phyloP scores from a whole-genome alignment of 306 rosid species.

The Crataegus laevigata region DNA sequence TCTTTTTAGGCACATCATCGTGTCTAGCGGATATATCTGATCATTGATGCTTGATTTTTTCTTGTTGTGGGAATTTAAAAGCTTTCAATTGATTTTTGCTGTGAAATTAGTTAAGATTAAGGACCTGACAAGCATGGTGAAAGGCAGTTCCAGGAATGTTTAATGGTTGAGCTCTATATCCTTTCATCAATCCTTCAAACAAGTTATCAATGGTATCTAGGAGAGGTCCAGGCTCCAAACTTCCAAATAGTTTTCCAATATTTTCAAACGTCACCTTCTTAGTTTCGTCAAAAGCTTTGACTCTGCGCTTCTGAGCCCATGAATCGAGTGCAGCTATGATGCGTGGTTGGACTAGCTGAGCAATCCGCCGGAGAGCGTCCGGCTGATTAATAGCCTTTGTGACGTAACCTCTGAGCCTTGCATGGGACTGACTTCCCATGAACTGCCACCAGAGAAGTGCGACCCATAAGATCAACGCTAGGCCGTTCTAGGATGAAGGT shows the following conservation, averaged over 20 bases:
- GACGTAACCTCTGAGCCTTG: slow-evolving; percentile 8
- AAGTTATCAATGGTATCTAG: slow-evolving; percentile 2
- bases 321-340: slow-evolving; percentile 6
- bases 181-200: slow-evolving; percentile 5
- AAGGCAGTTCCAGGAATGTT: slow-evolving; percentile 32
- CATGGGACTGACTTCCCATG: slow-evolving; percentile 18
- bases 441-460: slow-evolving; percentile 11
- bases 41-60: too few species aligned
- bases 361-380: slow-evolving; percentile 10
- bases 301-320: slow-evolving; percentile 11
- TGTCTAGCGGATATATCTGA: too few species aligned
- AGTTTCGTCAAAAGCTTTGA: slow-evolving; percentile 11
- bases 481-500: slow-evolving; percentile 12
- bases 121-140: slow-evolving; percentile 23
- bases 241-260: slow-evolving; percentile 8
- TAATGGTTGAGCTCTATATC: slow-evolving; percentile 31
- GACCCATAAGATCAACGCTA: slow-evolving; percentile 3
- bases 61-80: too few species aligned
- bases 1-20: too few species aligned
- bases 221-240: slow-evolving; percentile 16
- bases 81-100: too few species aligned
- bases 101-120: neutral
- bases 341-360: slow-evolving; percentile 16
- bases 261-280: slow-evolving; percentile 19
- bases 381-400: slow-evolving; percentile 1